Evolutionary conservation across 2,329 filamentous ascomycete species (phyloP).

Genomic region (Thelonectria olida): DNA sequence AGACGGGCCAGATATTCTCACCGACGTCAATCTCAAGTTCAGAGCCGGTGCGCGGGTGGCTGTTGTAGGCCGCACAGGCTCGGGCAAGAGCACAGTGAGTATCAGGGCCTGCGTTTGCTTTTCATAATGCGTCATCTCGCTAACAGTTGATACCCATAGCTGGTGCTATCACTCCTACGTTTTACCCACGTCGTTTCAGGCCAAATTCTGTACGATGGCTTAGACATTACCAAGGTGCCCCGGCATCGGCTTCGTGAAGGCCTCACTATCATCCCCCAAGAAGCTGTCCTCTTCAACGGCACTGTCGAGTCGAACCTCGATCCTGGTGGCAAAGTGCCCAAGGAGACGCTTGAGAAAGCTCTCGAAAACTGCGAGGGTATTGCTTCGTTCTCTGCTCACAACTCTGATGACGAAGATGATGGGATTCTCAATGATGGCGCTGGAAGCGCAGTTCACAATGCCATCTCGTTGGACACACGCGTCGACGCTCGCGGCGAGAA

Average conservation of each 20-base stretch:
- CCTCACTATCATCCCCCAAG: constrained; percentile 67
- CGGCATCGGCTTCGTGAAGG: constrained; percentile 61
- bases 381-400: constrained; percentile 58
- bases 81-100: constrained; percentile 82
- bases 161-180: constrained; percentile 63
- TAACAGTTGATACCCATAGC: constrained; percentile 36
- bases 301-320: constrained; percentile 68
- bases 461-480: constrained; percentile 52
- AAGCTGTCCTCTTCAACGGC: constrained; percentile 66
- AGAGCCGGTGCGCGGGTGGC: constrained; percentile 79
- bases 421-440: constrained; percentile 17
- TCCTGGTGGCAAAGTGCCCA: constrained; percentile 65
- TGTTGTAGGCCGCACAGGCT: constrained; percentile 82
- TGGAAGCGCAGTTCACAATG: constrained; percentile 17
- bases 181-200: constrained; percentile 63
- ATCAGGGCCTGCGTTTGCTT: neutral
- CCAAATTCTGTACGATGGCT: constrained; percentile 63
- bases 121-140: neutral
- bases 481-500: constrained; percentile 64
- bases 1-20: constrained; percentile 58
- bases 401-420: constrained; percentile 43
- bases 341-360: constrained; percentile 64
- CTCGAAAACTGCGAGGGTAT: constrained; percentile 71
- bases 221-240: constrained; percentile 63
- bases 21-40: constrained; percentile 60